phyloP scores from a whole-genome alignment of 2,329 filamentous ascomycete species.

The Aspergillus fumigatiaffinis region DNA sequence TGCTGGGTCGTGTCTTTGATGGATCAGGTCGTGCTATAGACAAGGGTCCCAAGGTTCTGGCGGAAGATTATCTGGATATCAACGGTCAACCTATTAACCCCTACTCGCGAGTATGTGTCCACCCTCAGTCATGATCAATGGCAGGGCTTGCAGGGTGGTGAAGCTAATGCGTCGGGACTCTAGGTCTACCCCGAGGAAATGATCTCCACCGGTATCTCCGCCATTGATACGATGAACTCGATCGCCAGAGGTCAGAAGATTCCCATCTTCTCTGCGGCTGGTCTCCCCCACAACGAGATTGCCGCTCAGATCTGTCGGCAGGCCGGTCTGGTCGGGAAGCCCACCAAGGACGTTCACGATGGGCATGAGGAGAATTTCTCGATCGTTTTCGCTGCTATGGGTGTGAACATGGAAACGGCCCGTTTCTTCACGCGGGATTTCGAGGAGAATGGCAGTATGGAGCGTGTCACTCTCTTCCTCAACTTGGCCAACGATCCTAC shows the following conservation, averaged over 20 bases:
- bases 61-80: slow-evolving; percentile 97
- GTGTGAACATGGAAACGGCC: slow-evolving; percentile 98
- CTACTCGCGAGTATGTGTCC: slow-evolving; percentile 71
- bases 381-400: slow-evolving; percentile 99
- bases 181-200: slow-evolving; percentile 99
- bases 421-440: slow-evolving; percentile 99
- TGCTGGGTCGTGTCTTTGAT: slow-evolving; percentile 98
- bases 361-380: slow-evolving; percentile 99
- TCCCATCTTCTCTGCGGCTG: slow-evolving; percentile 96
- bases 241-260: slow-evolving; percentile 99
- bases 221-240: slow-evolving; percentile 97
- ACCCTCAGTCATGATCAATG: neutral
- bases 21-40: slow-evolving; percentile 97
- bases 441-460: slow-evolving; percentile 98
- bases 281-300: slow-evolving; percentile 99
- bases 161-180: slow-evolving; percentile 10
- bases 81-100: slow-evolving; percentile 99
- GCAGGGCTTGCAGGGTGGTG: neutral
- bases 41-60: slow-evolving; percentile 96
- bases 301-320: slow-evolving; percentile 98
- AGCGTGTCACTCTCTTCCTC: slow-evolving; percentile 94
- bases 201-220: slow-evolving; percentile 98
- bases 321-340: slow-evolving; percentile 84
- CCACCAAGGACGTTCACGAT: slow-evolving; percentile 93
- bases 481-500: slow-evolving; percentile 99